Evolutionary conservation across 148 eudicot species (phyloP).

Genomic region (Cornus suecica): DNA sequence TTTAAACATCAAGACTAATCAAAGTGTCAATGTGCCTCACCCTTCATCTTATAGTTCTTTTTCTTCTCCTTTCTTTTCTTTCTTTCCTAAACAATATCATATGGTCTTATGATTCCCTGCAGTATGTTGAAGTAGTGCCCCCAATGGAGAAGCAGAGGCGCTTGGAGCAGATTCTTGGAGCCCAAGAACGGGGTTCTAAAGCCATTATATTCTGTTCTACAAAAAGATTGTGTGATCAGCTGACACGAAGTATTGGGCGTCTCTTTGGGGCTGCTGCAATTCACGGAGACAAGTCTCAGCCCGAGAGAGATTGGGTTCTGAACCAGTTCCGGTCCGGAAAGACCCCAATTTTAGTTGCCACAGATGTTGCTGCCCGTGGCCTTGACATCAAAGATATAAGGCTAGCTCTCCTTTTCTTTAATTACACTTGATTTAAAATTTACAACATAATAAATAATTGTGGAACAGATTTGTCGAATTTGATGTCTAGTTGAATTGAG

Average conservation of each 20-base stretch:
- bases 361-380: constrained; percentile 99
- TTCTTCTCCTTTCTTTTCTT: too few species aligned
- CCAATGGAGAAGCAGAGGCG: constrained; percentile 88
- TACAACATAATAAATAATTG: too few species aligned
- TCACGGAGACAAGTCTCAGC: constrained; percentile 96
- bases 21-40: too few species aligned
- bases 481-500: neutral
- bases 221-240: constrained; percentile 84
- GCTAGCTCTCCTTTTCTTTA: constrained; percentile 26
- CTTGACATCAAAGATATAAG: constrained; percentile 95
- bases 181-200: constrained; percentile 91
- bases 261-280: constrained; percentile 90
- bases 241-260: constrained; percentile 76
- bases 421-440: neutral
- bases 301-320: constrained; percentile 85
- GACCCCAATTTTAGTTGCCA: constrained; percentile 84
- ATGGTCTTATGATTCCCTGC: constrained; percentile 22
- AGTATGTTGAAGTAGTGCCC: constrained; percentile 91
- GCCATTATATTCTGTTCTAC: constrained; percentile 86
- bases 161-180: constrained; percentile 83
- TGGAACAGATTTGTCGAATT: neutral
- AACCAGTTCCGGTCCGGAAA: constrained; percentile 84
- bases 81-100: neutral
- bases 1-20: too few species aligned
- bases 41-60: neutral